Evolutionary conservation across 2,329 filamentous ascomycete species (phyloP), one percentile per base, ranked within the genome.

Genomic region (Pestalotiopsis sp.): DNA sequence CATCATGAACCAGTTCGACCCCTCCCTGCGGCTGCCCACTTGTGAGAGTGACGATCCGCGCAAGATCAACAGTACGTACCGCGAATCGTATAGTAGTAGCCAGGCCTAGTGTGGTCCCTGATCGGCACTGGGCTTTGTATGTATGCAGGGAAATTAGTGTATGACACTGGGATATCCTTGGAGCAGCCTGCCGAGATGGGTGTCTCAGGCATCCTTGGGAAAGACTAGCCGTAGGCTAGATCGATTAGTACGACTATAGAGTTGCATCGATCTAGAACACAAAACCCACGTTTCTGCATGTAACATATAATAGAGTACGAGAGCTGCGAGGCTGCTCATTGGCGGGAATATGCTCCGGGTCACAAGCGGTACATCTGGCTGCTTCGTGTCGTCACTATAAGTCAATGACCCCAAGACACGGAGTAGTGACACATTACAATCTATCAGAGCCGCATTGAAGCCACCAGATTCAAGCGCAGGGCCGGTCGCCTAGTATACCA

Each of bases 391-490:
- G 63, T 65, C 63, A 65, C 63, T 23, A 64, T 49, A 57, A 72
- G 63, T 73, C 72, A 61, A 72, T 73, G 72, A 73, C 72, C 65
- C 69, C 72, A 73, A 71, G 67, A 72, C 59, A 69, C 41, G n/a
- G 49, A 36, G 31, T 58, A 64, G 64, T 70, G 67, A 68, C 68
- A 72, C 68, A 67, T 58, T 31, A 60, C 64, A 71, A 69, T 70
- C 64, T 17, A 41, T 62, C 52, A 3, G n/a, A 58, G 61, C 39
- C 27, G 56, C 59, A 49, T 36, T 36, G 23, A 52, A 67, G 25
- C 61, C 23, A 61, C 41, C 38, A 31, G 36, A 52, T 20, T 52
- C 38, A 52, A 62, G 27, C 61, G 38, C 36, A 45, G 41, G 14
- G 23, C 61, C 12, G 20, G 20, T n/a, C n/a, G 13, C 39, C 23